Base-by-base conservation (phyloP, 345 rosid genomes). In the Kernera saxatilis region DNA sequence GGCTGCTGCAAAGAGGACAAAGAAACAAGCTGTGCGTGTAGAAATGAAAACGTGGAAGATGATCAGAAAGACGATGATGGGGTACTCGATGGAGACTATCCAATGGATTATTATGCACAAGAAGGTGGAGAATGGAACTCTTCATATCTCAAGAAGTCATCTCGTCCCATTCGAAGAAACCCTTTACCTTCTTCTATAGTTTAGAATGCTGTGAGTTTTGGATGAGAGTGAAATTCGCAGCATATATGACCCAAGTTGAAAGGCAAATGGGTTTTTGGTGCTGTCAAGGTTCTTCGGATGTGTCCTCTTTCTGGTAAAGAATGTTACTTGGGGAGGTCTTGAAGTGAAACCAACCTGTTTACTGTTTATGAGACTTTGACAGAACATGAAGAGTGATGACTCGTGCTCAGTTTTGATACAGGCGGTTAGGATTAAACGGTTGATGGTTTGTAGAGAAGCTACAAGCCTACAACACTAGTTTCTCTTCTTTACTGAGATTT, bases 101-200 rank as follows among this genome's bases (percentile, higher is more conserved):
- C 97, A 1, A 91, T 93, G 98, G 97, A 93, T 81, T 93, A 93
- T 64, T 91, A 87, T 79, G 96, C 97, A 11, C 92, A 91, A 76
- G 90, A 93, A 59, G 98, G 98, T 43, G 98, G 97, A 29, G 94
- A 86, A 19, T 91, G 98, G 97, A 91, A 91, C 78, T 93, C 98
- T 1, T 83, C 94, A 9, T 86, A 93, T 73, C 78, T 80, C 57
- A 91, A 85, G 83, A 93, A 88, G 81, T 12, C 71, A 9, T 74
- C 79, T 32, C 89, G 87, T 37, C 82, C 86, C 5, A 9, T 26
- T 54, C 74, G 81, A 46, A 82, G 78, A 64, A 78, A 35, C 26
- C 39, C 57, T 35, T 21, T 50, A 2, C 67, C 83, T 63, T 45
- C 77, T 73, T 73, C 59, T 36, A 6, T 64, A 25, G 71, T 64